Conservation (phyloP, 768 basidiomycete genomes). For the Lentinula lateritia region DNA sequence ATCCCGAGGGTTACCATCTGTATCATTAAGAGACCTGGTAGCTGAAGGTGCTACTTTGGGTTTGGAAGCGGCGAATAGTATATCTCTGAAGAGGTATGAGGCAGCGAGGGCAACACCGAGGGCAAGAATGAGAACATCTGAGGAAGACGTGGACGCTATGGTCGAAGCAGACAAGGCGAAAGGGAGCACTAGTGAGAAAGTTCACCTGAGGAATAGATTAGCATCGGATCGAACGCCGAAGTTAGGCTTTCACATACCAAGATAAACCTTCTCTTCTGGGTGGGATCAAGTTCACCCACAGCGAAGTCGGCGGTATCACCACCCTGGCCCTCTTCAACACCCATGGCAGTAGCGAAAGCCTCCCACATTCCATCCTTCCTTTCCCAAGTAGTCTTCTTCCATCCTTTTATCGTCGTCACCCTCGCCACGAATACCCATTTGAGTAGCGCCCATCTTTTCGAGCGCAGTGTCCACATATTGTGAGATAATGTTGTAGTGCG, state of each 20-base stretch:
- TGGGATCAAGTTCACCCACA: constrained; percentile 78
- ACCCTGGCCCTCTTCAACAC: constrained; percentile 93
- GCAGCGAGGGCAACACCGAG: constrained; percentile 74
- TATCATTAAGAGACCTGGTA: constrained; percentile 53
- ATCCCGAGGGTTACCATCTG: constrained; percentile 79
- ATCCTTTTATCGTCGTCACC: constrained; percentile 99
- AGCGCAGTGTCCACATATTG: constrained; percentile 72
- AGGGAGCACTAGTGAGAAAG: constrained; percentile 33
- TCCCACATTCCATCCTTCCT: constrained; percentile 99
- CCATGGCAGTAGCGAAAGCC: constrained; percentile 73
- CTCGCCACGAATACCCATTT: constrained; percentile 88
- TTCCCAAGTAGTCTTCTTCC: constrained; percentile 98
- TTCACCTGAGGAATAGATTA: constrained; percentile 52
- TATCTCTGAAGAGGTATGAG: constrained; percentile 80
- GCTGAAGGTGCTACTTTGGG: constrained; percentile 45
- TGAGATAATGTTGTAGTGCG: constrained; percentile 90
- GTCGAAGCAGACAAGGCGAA: constrained; percentile 23
- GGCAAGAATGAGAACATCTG: constrained; percentile 68
- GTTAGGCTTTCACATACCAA: constrained; percentile 46
- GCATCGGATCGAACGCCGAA: neutral
- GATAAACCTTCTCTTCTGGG: constrained; percentile 86
- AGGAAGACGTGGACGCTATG: constrained; percentile 60
- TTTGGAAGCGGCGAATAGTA: constrained; percentile 64
- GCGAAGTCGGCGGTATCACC: constrained; percentile 93
- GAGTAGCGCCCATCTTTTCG: constrained; percentile 71